Conservation (phyloP, 495 filamentous ascomycete genomes). For the Astrothelium macrocarpum region DNA sequence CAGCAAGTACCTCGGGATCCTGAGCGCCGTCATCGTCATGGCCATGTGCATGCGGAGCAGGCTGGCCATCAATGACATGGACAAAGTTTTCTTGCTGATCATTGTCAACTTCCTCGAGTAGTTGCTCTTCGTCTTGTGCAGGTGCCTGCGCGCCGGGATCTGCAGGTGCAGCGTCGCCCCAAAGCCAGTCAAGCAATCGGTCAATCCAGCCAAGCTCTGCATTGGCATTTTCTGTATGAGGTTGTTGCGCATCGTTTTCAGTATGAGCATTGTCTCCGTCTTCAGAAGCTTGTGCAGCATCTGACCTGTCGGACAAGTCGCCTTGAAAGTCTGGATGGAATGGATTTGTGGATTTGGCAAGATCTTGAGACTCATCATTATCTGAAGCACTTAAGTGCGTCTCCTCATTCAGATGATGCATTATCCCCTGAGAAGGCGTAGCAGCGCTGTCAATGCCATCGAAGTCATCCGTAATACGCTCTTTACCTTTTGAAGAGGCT, state of each 20-base stretch:
- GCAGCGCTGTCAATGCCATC: not conserved
- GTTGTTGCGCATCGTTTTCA: not conserved
- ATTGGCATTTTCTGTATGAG: not conserved
- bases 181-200: constrained; percentile 46
- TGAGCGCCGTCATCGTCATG: constrained; percentile 21
- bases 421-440: not conserved
- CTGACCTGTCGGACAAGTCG: not conserved
- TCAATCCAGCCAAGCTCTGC: constrained; percentile 7
- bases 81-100: constrained; percentile 57
- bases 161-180: constrained; percentile 45
- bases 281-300: not conserved
- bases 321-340: constrained; percentile 1
- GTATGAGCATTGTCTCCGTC: not conserved
- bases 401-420: not conserved
- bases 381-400: not conserved
- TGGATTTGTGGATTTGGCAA: not conserved
- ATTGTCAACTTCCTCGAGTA: constrained; percentile 46
- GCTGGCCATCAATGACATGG: constrained; percentile 26
- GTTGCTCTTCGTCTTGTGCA: constrained; percentile 45
- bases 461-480: not conserved
- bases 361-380: not conserved
- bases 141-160: constrained; percentile 29
- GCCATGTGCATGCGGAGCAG: constrained; percentile 20
- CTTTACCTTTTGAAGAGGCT: not conserved
- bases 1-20: constrained; percentile 35